phyloP scores from a whole-genome alignment of 1,284 basidiomycete species.

The Ceratobasidium sp. region DNA sequence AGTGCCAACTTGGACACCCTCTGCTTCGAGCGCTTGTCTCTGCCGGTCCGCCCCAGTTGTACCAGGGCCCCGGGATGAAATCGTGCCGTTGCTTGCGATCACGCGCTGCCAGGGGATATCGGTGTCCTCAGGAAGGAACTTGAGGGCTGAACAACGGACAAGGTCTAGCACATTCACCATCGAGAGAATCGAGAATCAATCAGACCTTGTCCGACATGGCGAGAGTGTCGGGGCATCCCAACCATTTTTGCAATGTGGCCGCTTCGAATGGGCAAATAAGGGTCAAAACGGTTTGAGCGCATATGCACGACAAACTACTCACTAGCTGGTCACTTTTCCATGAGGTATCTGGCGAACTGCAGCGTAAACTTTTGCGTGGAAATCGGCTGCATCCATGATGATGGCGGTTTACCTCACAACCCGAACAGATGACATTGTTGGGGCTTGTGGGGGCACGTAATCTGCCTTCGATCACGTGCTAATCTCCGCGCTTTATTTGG shows the following conservation, averaged over 20 bases:
- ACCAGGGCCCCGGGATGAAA: slow-evolving; percentile 82
- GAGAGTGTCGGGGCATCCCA: slow-evolving; percentile 80
- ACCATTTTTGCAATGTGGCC: slow-evolving; percentile 85
- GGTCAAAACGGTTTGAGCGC: background rate
- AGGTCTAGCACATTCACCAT: background rate
- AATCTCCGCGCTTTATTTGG: slow-evolving; percentile 12
- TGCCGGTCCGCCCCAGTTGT: slow-evolving; percentile 72
- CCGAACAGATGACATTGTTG: slow-evolving; percentile 31
- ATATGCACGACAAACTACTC: background rate
- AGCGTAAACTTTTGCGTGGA: slow-evolving; percentile 75
- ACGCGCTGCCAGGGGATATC: slow-evolving; percentile 79
- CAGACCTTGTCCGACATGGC: slow-evolving; percentile 86
- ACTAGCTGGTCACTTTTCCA: slow-evolving; percentile 69
- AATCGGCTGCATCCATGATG: slow-evolving; percentile 66
- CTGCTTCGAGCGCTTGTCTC: slow-evolving; percentile 67
- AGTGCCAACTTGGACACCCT: slow-evolving; percentile 69
- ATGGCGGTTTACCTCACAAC: background rate
- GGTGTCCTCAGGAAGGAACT: slow-evolving; percentile 65
- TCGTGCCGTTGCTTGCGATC: slow-evolving; percentile 67
- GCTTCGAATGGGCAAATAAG: slow-evolving; percentile 45
- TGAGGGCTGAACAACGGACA: slow-evolving; percentile 60
- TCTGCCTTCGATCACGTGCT: background rate
- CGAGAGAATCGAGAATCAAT: background rate
- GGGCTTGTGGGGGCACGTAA: slow-evolving; percentile 31
- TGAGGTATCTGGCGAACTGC: slow-evolving; percentile 69